Base-by-base conservation (phyloP, 2,329 filamentous ascomycete genomes). In the Aspergillus tubingensis region DNA sequence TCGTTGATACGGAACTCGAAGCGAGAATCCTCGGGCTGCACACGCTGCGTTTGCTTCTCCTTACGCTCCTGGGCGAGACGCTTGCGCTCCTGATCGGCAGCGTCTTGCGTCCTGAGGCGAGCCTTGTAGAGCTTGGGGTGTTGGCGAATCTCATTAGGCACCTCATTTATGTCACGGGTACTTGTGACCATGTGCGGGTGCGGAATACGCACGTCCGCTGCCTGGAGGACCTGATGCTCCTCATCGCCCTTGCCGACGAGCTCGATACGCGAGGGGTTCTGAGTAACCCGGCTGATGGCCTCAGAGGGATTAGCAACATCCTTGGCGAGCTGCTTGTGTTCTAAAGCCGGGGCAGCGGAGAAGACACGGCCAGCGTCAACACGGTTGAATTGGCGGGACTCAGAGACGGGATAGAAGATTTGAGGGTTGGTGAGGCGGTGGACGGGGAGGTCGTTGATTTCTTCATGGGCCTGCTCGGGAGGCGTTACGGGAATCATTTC, bases 401-500 rank as follows among this genome's bases (percentile, higher is more conserved):
- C 86, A 5, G 86, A 83, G 21, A 85, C 82, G 1, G 86, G 86
- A 59, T 86, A 83, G 76, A 88, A 89, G 56, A 88, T 76, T 79
- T 85, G 78, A 68, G 82, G 71, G 67, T 81, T 71, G 57, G 82
- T 81, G 62, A 83, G 76, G 3, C 83, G 79, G 71, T 88, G 85
- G 71, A 88, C 73, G 19, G 83, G 83, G 36, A 89, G 81, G 68
- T 88, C 86, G 68, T 88, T 88, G 70, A 88, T 87, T 23, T 83
- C 78, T 73, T 89, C 86, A 70, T 88, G 86, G 8, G 74, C 71
- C 3, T 1, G 70, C 65, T 27, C 78, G 77, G 7, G 25, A 30
- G 25, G 23, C n/a, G 86, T 91, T 57, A 83, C 83, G 2, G 92
- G 92, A 5, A 98, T 81, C 92, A 97, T 96, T 36, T 80, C 78